Percentiles rank a stretch among this genome's conserved stretches.
Conservation (phyloP, 2,329 filamentous ascomycete genomes). For the Aspergillus tubingensis region DNA sequence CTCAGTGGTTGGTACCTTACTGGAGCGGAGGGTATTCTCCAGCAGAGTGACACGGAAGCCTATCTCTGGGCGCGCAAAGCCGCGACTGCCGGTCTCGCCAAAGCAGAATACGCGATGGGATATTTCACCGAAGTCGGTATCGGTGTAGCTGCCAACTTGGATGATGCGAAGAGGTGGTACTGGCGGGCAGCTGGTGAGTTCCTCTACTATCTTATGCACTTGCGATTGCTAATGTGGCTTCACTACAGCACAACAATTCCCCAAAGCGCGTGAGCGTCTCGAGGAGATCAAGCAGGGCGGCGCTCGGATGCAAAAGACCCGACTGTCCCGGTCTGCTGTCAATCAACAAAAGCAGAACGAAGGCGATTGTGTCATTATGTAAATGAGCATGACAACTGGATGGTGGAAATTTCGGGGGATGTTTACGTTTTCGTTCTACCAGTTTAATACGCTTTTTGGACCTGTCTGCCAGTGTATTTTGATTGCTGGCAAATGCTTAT, state of each 20-base stretch:
- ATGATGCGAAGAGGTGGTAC: slow-evolving; percentile 98
- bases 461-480: neutral
- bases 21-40: slow-evolving; percentile 80
- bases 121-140: slow-evolving; percentile 97
- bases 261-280: slow-evolving; percentile 86
- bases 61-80: slow-evolving; percentile 97
- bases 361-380: slow-evolving; percentile 69
- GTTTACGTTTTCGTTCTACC: slow-evolving; percentile 3
- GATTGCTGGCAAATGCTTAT: neutral
- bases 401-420: slow-evolving; percentile 5
- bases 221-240: slow-evolving; percentile 11
- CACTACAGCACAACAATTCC: slow-evolving; percentile 80
- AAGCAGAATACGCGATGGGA: slow-evolving; percentile 97
- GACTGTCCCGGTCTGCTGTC: slow-evolving; percentile 79
- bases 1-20: slow-evolving; percentile 94
- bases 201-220: neutral
- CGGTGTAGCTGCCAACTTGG: slow-evolving; percentile 78
- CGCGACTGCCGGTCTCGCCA: slow-evolving; percentile 80
- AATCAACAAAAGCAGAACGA: slow-evolving; percentile 84
- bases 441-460: neutral
- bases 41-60: slow-evolving; percentile 92
- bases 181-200: slow-evolving; percentile 89
- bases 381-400: slow-evolving; percentile 32
- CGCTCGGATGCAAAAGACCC: slow-evolving; percentile 69
- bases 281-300: slow-evolving; percentile 87